Percentiles rank a stretch among this genome's conserved stretches.
phyloP scores from a whole-genome alignment of 2,329 filamentous ascomycete species.

The Triangularia setosa region DNA sequence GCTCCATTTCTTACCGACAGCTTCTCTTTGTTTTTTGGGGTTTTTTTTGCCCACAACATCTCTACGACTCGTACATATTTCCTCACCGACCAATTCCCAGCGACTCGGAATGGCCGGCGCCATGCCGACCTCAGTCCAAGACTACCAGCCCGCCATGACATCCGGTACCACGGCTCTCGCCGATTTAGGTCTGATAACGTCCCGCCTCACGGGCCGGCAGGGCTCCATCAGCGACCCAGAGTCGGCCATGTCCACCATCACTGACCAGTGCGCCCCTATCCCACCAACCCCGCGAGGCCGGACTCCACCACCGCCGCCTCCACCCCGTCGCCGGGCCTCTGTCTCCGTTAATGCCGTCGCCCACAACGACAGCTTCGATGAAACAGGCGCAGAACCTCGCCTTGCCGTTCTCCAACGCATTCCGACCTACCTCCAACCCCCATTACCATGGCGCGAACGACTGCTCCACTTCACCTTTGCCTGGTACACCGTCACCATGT shows the following conservation, averaged over 20 bases:
- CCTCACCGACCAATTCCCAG: too few species aligned
- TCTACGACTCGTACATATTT: neutral
- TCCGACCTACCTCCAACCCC: constrained; percentile 31
- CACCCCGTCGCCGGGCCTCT: neutral
- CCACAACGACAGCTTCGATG: neutral
- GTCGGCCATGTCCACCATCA: neutral
- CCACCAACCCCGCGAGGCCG: neutral
- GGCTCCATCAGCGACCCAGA: neutral
- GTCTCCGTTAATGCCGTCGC: neutral
- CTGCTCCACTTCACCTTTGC: constrained; percentile 34
- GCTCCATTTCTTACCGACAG: neutral
- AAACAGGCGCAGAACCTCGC: neutral
- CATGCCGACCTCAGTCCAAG: constrained; percentile 3
- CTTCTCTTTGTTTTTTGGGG: neutral
- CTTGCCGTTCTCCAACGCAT: constrained; percentile 25
- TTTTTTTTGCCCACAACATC: neutral
- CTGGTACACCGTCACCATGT: constrained; percentile 35
- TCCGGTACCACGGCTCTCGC: neutral
- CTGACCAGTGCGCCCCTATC: constrained; percentile 1
- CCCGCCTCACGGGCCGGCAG: neutral
- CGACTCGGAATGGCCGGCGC: neutral
- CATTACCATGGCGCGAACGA: constrained; percentile 28
- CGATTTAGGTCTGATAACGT: neutral
- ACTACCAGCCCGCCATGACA: constrained; percentile 2
- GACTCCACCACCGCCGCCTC: neutral